Evolutionary conservation across 140 eudicot genomes (phyloP), one percentile per base, ranked within the genome.

Genomic region (Flaveria floridana): DNA sequence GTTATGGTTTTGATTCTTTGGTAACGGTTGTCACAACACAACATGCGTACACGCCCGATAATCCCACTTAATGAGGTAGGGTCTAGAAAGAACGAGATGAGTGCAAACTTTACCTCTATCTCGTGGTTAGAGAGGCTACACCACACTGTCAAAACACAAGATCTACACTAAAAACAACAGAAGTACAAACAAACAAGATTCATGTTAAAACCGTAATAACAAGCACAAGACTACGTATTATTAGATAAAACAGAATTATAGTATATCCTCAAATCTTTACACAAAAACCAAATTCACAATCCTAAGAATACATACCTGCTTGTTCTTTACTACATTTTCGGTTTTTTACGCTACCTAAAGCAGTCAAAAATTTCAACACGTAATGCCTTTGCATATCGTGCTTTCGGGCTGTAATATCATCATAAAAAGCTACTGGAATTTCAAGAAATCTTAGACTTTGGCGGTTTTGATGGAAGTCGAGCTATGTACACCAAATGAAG

Each of bases 401-500:
- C 69, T 8, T 62, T 78, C 15, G 11, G 58, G 53, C 63, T 42
- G 47, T 76, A 68, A 16, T 1, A 70, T 50, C 61, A 52, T 71
- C 65, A 76, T 66, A 37, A 42, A 76, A 48, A 64, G 68, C 80
- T 19, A 65, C 58, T 59, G 72, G 65, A 63, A 19, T 47, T 76
- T 67, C 75, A 67, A 76, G 14, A 44, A 61, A 44, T 76, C 80
- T 67, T 53, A 68, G 47, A 34, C 15, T 51, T 71, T 74, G 64
- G 48, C 64, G 30, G 18, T 19, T 19, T 16, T 6, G 21, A 4
- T 9, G 14, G 50, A 56, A 12, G 67, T 30, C 64, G 74, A 77
- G 30, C 52, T 80, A 85, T 85, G 83, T 80, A 85, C 87, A 80
- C 71, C 82, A 61, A 28, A 25, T 18, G 20, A 76, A 72, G 82